Conservation (phyloP, 2,329 filamentous ascomycete genomes). For the Knufia petricola region DNA sequence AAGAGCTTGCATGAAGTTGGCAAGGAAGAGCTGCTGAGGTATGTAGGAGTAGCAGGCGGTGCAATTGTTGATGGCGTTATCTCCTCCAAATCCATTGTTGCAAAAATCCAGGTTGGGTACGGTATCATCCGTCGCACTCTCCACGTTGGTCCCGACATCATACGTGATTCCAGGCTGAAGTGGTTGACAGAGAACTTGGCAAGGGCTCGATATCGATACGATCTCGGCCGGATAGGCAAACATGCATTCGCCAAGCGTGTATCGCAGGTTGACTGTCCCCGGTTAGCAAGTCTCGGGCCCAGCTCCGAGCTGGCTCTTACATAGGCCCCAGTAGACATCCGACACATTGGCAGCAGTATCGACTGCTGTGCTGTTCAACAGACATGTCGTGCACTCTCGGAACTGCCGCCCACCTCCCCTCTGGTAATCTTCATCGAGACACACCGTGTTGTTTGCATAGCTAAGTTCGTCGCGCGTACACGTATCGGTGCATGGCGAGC, state of each 20-base stretch:
- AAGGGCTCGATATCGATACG: slow-evolving; percentile 34
- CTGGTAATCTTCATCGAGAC: slow-evolving; percentile 31
- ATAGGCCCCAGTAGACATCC: slow-evolving; percentile 38
- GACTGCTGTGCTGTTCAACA: slow-evolving; percentile 31
- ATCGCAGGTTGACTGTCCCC: slow-evolving; percentile 36
- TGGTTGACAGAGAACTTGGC: slow-evolving; percentile 34
- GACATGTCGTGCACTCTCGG: slow-evolving; percentile 33
- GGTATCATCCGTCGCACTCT: slow-evolving; percentile 21
- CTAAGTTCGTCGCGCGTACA: slow-evolving; percentile 19
- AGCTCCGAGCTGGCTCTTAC: slow-evolving; percentile 26
- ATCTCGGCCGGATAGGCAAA: slow-evolving; percentile 31
- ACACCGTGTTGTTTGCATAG: slow-evolving; percentile 33
- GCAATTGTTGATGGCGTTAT: slow-evolving; percentile 34
- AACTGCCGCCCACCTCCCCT: slow-evolving; percentile 30
- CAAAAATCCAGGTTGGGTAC: slow-evolving; percentile 32
- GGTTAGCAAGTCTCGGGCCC: slow-evolving; percentile 13
- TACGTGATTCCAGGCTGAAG: slow-evolving; percentile 23
- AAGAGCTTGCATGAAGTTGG: slow-evolving; percentile 38
- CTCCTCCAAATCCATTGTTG: slow-evolving; percentile 29
- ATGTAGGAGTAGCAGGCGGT: slow-evolving; percentile 36
- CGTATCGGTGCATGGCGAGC: slow-evolving; percentile 19
- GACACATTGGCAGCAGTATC: slow-evolving; percentile 29
- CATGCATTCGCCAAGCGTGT: slow-evolving; percentile 35
- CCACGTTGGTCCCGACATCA: slow-evolving; percentile 27
- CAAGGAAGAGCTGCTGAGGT: slow-evolving; percentile 31